Evolutionary conservation across 176 grass and related monocot species (phyloP).

Genomic region (Oryza meridionalis): DNA sequence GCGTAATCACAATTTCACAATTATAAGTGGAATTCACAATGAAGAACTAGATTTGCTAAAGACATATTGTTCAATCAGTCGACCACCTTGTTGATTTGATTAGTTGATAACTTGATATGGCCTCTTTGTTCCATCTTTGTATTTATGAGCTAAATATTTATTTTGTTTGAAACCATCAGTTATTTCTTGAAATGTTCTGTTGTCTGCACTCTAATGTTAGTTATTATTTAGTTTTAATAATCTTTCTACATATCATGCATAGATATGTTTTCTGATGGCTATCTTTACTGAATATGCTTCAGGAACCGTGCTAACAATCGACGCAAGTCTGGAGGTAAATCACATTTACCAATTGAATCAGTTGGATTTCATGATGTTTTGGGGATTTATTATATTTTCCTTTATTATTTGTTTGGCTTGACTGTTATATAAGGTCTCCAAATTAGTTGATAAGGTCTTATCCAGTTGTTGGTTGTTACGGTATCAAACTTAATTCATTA

Average conservation of each 20-base stretch:
- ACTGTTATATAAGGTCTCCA: neutral
- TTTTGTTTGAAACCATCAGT: conserved; percentile 18
- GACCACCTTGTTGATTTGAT: conserved; percentile 21
- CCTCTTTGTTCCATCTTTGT: neutral
- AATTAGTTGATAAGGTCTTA: conserved; percentile 1
- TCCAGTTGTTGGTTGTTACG: conserved; percentile 1
- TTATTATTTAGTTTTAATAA: conserved; percentile 4
- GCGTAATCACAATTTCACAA: neutral
- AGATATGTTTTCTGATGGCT: conserved; percentile 27
- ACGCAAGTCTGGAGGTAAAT: conserved; percentile 59
- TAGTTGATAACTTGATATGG: conserved; percentile 2
- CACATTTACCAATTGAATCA: conserved; percentile 5
- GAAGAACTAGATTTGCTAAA: conserved; percentile 11
- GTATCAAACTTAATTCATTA: conserved; percentile 11
- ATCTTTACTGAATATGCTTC: conserved; percentile 39
- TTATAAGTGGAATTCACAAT: conserved; percentile 12
- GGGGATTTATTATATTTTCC: neutral
- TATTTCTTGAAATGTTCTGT: conserved; percentile 12
- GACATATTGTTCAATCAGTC: neutral
- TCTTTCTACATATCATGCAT: conserved; percentile 23
- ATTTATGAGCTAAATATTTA: conserved; percentile 5
- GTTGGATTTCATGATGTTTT: neutral
- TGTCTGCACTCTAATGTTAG: neutral
- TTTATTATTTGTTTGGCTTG: neutral
- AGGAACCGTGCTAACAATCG: conserved; percentile 57